Evolutionary conservation across 1,139 yeast genomes (phyloP), one percentile per base, ranked within the genome.

Genomic region (Hansenula sp.): DNA sequence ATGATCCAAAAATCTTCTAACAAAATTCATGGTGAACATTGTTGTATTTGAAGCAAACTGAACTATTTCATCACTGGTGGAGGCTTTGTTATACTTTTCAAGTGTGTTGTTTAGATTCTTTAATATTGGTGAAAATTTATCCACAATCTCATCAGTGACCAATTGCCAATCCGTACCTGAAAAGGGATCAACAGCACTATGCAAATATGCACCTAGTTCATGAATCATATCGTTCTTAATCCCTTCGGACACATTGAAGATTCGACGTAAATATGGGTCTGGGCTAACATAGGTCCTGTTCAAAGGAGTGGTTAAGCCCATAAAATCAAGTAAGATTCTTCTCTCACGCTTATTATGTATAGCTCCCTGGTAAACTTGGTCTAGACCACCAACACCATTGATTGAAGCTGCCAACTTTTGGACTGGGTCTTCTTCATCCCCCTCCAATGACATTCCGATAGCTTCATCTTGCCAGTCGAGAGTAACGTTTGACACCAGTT

Each of bases 101-200:
- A 59, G 55, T 1, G 72, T 63, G 8, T 60, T 52, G 41, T 77
- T 73, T 44, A 79, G 47, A 7, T 60, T 52, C 34, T 63, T 51
- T 31, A 79, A 52, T 25, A 70, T 56, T 11, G 82, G 81, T 1
- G 76, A 65, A 55, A 77, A 79, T 53, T 78, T 78, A 30, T 60
- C 60, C 5, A 67, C 70, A n/a, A 79, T 70, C 30, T 61, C 66
- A 36, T 67, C 68, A 0, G 79, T 70, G 7, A 71, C 62, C 12
- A 58, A 47, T 52, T 73, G 79, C 84, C 84, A 79, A 52, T 79
- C 62, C 0, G 76, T 77, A 15, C 74, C 69, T 4, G 51, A 42
- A 38, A 53, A 58, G 3, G 77, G 73, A 41, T 70, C 61, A 12
- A 67, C 55, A 44, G 66, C 58, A 1, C 51, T 38, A 12, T 45